Percentiles rank a stretch among this genome's conserved stretches.
Evolutionary conservation across 805 yeast species (phyloP).

Genomic region (Metschnikowia bowlesiae): DNA sequence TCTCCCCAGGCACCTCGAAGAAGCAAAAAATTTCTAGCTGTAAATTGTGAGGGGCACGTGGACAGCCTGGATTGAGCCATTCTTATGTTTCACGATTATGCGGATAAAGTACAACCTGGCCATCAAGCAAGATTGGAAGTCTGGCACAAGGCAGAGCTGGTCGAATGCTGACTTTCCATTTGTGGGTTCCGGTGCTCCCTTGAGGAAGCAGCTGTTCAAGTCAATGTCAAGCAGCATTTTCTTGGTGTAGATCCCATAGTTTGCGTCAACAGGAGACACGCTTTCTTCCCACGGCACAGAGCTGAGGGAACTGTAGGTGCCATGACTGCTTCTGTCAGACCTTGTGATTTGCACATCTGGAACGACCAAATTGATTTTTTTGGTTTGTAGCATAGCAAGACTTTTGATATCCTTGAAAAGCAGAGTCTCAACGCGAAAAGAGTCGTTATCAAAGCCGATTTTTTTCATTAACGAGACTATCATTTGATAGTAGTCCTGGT

Average conservation of each 20-base stretch:
- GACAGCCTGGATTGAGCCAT: constrained; percentile 28
- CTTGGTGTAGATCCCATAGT: constrained; percentile 23
- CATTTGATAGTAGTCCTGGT: constrained; percentile 24
- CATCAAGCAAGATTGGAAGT: constrained; percentile 34
- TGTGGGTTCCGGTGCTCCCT: constrained; percentile 18
- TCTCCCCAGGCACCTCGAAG: neutral
- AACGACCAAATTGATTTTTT: constrained; percentile 29
- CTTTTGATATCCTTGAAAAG: constrained; percentile 34
- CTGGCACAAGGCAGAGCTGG: constrained; percentile 34
- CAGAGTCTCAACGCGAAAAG: constrained; percentile 31
- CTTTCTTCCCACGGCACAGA: constrained; percentile 28
- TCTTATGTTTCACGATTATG: constrained; percentile 25
- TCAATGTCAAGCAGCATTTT: constrained; percentile 27
- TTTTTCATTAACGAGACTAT: constrained; percentile 27
- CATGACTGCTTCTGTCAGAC: constrained; percentile 15
- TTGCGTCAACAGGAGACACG: constrained; percentile 8
- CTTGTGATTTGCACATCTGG: constrained; percentile 17
- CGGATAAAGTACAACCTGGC: constrained; percentile 35
- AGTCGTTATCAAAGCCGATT: constrained; percentile 29
- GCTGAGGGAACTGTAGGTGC: constrained; percentile 20
- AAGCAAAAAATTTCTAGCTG: neutral
- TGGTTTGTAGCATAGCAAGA: constrained; percentile 31
- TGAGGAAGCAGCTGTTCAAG: constrained; percentile 26
- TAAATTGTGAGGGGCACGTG: constrained; percentile 29
- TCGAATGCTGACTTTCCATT: constrained; percentile 21